A percentile compares a stretch with the other conserved stretches of the same genome.
These are phyloP conservation scores for Salix dunnii DNA, from an alignment of 345 rosid genomes.

Conservation along the genomic window DNA sequence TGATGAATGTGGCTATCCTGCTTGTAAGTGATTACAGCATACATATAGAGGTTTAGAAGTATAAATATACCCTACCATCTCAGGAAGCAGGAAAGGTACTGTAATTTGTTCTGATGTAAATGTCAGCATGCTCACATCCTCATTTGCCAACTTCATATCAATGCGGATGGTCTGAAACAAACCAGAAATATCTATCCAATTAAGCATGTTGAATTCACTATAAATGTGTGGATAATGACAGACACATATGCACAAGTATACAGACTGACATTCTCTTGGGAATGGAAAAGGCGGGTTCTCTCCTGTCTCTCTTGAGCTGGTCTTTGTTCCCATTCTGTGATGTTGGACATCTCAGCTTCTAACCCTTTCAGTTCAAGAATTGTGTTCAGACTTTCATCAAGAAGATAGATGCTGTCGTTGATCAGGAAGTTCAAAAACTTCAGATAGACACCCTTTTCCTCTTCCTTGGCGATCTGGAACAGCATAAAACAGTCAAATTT, in stretches of 20 bases:
- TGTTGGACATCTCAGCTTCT: constrained; percentile 95
- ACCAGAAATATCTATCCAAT: constrained; percentile 9
- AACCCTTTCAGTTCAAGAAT: constrained; percentile 88
- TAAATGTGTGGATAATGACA: neutral
- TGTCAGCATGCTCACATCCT: constrained; percentile 90
- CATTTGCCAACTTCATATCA: constrained; percentile 98
- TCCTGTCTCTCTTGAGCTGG: constrained; percentile 97
- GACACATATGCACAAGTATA: neutral
- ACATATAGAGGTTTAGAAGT: neutral
- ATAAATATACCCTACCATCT: constrained; percentile 60
- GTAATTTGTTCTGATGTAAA: constrained; percentile 95
- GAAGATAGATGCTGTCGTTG: constrained; percentile 96
- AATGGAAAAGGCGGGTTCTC: constrained; percentile 82
- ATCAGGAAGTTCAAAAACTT: constrained; percentile 96
- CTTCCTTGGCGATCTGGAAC: constrained; percentile 95
- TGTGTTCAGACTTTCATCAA: constrained; percentile 96
- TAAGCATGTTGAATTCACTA: neutral
- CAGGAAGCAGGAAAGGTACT: constrained; percentile 94
- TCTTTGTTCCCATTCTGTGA: constrained; percentile 89
- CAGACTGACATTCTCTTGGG: constrained; percentile 85
- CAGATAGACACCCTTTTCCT: constrained; percentile 98
- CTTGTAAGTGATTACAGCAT: neutral
- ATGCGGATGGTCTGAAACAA: constrained; percentile 73
- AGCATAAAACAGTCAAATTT: constrained; percentile 3
- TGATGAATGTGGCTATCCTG: neutral